Conservation (phyloP, 83 land plant species). For the Picea mariana region DNA sequence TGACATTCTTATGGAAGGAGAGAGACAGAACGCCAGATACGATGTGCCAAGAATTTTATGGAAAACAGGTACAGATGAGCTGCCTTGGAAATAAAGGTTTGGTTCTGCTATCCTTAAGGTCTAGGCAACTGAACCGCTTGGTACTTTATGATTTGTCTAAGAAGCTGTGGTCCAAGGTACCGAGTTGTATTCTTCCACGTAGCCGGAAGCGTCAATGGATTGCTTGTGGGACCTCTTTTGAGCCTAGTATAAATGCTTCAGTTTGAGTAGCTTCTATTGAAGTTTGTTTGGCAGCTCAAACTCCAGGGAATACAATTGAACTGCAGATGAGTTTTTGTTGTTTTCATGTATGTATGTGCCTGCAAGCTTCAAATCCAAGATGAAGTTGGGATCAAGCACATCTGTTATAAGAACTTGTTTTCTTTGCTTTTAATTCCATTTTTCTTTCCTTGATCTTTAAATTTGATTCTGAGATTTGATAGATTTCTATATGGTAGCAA, state of each 20-base stretch:
- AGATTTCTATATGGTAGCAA: too few relatives aligned
- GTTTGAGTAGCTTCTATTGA: not conserved
- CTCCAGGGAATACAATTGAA: too few relatives aligned
- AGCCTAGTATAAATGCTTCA: constrained; percentile 3
- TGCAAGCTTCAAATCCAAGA: too few relatives aligned
- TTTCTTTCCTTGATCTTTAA: too few relatives aligned
- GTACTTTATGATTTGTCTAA: constrained; percentile 12
- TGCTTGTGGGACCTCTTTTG: constrained; percentile 12
- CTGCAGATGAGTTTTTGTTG: too few relatives aligned
- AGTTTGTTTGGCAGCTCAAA: too few relatives aligned
- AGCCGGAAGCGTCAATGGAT: not conserved
- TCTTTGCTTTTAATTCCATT: too few relatives aligned
- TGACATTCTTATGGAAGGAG: constrained; percentile 17
- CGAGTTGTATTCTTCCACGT: not conserved
- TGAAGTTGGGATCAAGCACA: too few relatives aligned
- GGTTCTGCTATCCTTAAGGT: constrained; percentile 10
- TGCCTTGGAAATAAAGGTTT: constrained; percentile 5
- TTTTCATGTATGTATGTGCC: too few relatives aligned
- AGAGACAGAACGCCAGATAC: constrained; percentile 14
- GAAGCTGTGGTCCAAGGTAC: constrained; percentile 11
- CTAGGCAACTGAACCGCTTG: constrained; percentile 5
- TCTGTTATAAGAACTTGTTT: too few relatives aligned
- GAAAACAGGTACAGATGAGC: constrained; percentile 3
- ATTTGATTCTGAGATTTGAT: too few relatives aligned
- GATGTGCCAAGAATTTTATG: constrained; percentile 14